Evolutionary conservation across 345 rosid species (phyloP), one percentile per base, ranked within the genome.

Genomic region (Rhodamnia rubescens): DNA sequence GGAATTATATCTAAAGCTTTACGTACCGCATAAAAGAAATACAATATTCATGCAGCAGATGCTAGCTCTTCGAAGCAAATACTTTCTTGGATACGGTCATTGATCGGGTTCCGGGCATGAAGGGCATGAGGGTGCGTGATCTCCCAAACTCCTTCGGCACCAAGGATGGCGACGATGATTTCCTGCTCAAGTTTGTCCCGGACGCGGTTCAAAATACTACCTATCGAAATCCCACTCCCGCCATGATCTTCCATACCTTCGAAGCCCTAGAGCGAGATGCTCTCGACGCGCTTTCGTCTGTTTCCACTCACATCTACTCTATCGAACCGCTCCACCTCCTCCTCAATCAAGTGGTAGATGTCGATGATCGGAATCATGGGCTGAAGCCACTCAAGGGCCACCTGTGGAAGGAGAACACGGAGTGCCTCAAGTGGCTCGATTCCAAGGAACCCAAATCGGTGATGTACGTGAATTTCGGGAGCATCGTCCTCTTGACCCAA

Each of bases 351-450:
- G 74, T 83, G 16, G 82, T 85, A 53, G 50, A 87, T 26, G 36
- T 9, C 87, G 51, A 82, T 59, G 74, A 27, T 27, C 15, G 36
- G 74, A 59, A 10, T 6, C 49, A 53, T 3, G 53, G 22, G 14
- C 22, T 86, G 8, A 89, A 85, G 64, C 57, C 47, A 8, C 55
- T 93, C 27, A 87, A 88, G 11, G 88, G 90, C 11, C 91, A 83
- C 87, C 85, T 93, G 4, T 93, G 95, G 94, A 93, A 83, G 54
- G 94, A 94, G 57, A 91, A 94, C 26, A 56, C 81, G 0, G 89
- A 88, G 42, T 91, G 95, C 85, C 85, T 93, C 12, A 83, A 58
- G 26, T 94, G 96, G 93, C 89, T 93, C 9, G 86, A 92, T 82
- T 74, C 52, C 52, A 50, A 50, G 52, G 52, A 50, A 50, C 52